Percentiles rank a stretch among this genome's conserved stretches.
phyloP scores from a whole-genome alignment of 2,329 filamentous ascomycete genomes.

The Neofusicoccum kwambonambiense region DNA sequence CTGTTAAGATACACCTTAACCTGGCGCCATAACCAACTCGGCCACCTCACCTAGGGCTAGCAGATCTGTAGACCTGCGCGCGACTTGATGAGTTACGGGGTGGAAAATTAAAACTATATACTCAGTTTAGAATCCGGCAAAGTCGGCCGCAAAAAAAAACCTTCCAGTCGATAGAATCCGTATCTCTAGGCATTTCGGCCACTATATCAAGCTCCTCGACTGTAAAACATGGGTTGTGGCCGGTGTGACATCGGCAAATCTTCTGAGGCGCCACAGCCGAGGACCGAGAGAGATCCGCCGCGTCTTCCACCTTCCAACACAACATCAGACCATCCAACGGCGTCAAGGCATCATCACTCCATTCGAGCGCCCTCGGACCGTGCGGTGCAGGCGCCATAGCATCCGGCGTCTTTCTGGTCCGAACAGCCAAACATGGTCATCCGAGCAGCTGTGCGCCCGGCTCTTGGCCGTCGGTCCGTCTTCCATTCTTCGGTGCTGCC shows the following conservation, averaged over 20 bases:
- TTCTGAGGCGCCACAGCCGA: too few species aligned
- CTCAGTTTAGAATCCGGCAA: not conserved
- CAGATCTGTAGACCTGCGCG: not conserved
- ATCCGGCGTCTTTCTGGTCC: not conserved
- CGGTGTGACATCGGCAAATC: too few species aligned
- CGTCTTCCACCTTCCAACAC: not conserved
- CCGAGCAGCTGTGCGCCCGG: not conserved
- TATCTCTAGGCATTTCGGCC: too few species aligned
- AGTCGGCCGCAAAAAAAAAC: too few species aligned
- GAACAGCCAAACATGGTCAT: not conserved
- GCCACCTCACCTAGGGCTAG: slow-evolving; percentile 7
- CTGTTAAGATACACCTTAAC: slow-evolving; percentile 19
- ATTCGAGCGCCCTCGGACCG: not conserved
- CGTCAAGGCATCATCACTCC: not conserved
- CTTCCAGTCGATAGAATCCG: too few species aligned
- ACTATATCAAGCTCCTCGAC: not conserved
- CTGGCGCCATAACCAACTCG: slow-evolving; percentile 21
- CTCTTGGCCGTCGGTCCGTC: not conserved
- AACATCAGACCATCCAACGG: not conserved
- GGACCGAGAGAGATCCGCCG: not conserved
- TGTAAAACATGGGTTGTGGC: not conserved
- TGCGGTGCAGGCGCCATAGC: too few species aligned
- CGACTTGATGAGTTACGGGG: too few species aligned
- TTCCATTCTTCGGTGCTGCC: not conserved
- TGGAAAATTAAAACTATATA: too few species aligned